These are phyloP conservation scores for Hyaloscypha variabilis DNA, from an alignment of 495 filamentous ascomycete species.

Conservation along the genomic window DNA sequence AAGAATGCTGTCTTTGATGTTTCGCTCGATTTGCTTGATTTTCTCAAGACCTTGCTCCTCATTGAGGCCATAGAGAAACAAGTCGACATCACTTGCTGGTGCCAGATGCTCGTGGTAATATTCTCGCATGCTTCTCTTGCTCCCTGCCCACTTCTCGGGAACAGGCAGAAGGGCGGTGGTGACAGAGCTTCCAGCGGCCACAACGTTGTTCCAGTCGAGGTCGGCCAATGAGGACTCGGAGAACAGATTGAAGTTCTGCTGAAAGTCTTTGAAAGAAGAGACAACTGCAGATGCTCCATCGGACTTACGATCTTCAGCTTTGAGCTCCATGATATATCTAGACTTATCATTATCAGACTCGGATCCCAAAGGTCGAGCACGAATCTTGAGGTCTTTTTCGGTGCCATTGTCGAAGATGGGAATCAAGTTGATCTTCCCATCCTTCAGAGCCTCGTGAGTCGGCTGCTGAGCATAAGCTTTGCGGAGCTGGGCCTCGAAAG, in stretches of 20 bases:
- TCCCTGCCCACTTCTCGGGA: conserved; percentile 61
- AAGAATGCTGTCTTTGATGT: conserved; percentile 70
- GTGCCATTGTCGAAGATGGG: conserved; percentile 63
- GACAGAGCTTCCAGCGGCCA: conserved; percentile 76
- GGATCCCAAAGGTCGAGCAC: conserved; percentile 60
- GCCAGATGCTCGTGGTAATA: conserved; percentile 81
- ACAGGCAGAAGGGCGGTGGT: conserved; percentile 74
- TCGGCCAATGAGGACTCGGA: conserved; percentile 66
- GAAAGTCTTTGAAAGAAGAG: conserved; percentile 64
- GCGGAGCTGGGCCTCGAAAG: conserved; percentile 68
- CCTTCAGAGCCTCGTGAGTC: conserved; percentile 55
- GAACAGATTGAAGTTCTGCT: conserved; percentile 76
- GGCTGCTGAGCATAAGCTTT: conserved; percentile 74
- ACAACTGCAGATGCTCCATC: conserved; percentile 68
- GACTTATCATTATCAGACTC: conserved; percentile 63
- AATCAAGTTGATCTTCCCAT: conserved; percentile 66
- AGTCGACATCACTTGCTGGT: conserved; percentile 81
- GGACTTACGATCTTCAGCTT: conserved; percentile 56
- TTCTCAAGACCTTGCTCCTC: conserved; percentile 77
- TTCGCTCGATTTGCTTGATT: conserved; percentile 75
- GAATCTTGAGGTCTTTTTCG: conserved; percentile 57
- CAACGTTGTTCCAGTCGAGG: conserved; percentile 60
- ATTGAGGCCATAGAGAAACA: conserved; percentile 78
- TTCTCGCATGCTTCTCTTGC: conserved; percentile 66
- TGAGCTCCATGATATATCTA: conserved; percentile 72